Percentiles rank a stretch among this genome's conserved stretches.
These are phyloP conservation scores for Colletotrichum tabaci DNA, from an alignment of 2,329 filamentous ascomycete species.

Conservation along the genomic window DNA sequence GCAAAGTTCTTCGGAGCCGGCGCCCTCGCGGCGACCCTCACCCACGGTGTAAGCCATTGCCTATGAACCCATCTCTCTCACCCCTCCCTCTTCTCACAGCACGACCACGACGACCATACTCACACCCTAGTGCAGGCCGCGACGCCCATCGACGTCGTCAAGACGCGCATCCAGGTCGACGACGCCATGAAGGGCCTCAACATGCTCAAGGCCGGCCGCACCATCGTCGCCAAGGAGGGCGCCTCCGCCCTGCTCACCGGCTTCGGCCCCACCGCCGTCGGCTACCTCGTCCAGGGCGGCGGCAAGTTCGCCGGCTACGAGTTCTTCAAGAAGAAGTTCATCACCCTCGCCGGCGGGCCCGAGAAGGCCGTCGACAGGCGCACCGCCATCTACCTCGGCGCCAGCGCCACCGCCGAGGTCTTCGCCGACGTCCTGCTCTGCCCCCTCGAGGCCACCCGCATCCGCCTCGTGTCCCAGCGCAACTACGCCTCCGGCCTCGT, in stretches of 20 bases:
- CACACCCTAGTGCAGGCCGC: conserved; percentile 57
- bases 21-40: conserved; percentile 66
- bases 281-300: conserved; percentile 91
- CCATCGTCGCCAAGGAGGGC: conserved; percentile 85
- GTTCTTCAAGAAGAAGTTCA: conserved; percentile 92
- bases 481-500: conserved; percentile 81
- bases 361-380: conserved; percentile 61
- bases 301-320: conserved; percentile 95
- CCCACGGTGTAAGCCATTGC: conserved; percentile 61
- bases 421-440: conserved; percentile 87
- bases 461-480: conserved; percentile 85
- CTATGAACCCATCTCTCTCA: not conserved
- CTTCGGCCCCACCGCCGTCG: conserved; percentile 87
- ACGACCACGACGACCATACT: not conserved
- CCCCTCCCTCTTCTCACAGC: no score
- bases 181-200: conserved; percentile 87
- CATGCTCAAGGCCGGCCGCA: conserved; percentile 83
- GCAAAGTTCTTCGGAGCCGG: conserved; percentile 68
- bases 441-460: conserved; percentile 87
- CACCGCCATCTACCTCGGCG: conserved; percentile 79
- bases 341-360: conserved; percentile 74
- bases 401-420: conserved; percentile 78
- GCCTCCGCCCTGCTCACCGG: conserved; percentile 85
- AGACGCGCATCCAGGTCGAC: conserved; percentile 93
- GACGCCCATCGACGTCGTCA: conserved; percentile 79